Percentiles rank a stretch among this genome's conserved stretches.
phyloP scores from a whole-genome alignment of 495 filamentous ascomycete species.

The Clohesyomyces aquaticus region DNA sequence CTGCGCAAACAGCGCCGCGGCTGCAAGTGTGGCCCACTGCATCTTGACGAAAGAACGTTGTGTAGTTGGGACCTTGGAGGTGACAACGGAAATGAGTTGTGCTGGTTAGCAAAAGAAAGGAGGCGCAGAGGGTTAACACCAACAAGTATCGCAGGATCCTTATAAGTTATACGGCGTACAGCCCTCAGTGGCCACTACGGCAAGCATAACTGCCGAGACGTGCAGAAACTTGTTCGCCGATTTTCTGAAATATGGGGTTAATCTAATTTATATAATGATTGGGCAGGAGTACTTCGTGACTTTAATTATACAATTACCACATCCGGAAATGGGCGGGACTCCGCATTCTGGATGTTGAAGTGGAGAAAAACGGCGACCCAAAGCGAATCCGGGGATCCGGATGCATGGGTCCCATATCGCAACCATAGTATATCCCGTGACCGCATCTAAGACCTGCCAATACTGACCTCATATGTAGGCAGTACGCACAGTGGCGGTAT shows the following conservation, averaged over 20 bases:
- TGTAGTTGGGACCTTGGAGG: slow-evolving; percentile 10
- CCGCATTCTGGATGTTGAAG: slow-evolving; percentile 18
- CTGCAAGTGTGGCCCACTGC: slow-evolving; percentile 56
- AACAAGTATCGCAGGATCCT: slow-evolving; percentile 24
- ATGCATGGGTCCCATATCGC: not conserved
- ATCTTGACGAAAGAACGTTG: slow-evolving; percentile 48
- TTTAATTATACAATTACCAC: slow-evolving; percentile 16
- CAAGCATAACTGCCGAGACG: slow-evolving; percentile 27
- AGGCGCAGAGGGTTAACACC: slow-evolving; percentile 7
- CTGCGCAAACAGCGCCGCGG: slow-evolving; percentile 54
- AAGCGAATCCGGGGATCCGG: slow-evolving; percentile 17
- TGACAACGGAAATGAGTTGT: slow-evolving; percentile 13
- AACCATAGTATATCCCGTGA: slow-evolving; percentile 14
- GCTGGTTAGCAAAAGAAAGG: slow-evolving; percentile 21
- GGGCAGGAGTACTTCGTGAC: slow-evolving; percentile 28
- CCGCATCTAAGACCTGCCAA: not conserved
- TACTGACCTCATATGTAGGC: not conserved
- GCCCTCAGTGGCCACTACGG: slow-evolving; percentile 24
- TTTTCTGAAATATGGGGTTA: slow-evolving; percentile 36
- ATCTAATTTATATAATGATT: slow-evolving; percentile 33
- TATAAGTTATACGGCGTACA: slow-evolving; percentile 22
- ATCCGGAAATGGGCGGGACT: slow-evolving; percentile 12
- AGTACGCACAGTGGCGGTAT: not conserved
- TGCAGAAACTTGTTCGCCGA: slow-evolving; percentile 27
- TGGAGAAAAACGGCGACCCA: slow-evolving; percentile 7